Evolutionary conservation across 75 land plant genomes (phyloP).

Genomic region (Cunninghamia lanceolata): DNA sequence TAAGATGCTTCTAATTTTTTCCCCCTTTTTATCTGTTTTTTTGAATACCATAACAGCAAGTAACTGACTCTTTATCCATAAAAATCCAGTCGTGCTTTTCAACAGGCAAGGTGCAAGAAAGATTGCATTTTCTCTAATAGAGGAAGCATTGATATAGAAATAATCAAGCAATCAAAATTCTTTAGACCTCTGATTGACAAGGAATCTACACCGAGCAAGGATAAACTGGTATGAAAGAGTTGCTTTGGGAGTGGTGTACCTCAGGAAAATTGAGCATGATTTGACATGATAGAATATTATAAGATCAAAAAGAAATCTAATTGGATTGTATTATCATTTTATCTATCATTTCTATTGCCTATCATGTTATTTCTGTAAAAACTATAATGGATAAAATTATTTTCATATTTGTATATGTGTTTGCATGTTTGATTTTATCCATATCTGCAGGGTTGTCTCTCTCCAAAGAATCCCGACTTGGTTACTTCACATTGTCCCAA

Average conservation of each 20-base stretch:
- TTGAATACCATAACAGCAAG: background rate
- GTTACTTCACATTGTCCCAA: background rate
- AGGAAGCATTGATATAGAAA: conserved; percentile 58
- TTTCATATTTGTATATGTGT: background rate
- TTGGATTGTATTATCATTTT: background rate
- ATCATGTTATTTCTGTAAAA: background rate
- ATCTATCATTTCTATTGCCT: background rate
- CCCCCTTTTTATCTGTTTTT: background rate
- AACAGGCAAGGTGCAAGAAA: conserved; percentile 53
- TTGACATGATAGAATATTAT: background rate
- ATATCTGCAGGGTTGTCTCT: background rate
- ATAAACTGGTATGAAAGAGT: background rate
- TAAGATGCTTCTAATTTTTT: background rate
- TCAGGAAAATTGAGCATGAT: background rate
- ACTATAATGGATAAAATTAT: background rate
- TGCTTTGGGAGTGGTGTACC: background rate
- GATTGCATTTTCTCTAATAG: conserved; percentile 44
- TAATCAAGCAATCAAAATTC: conserved; percentile 71
- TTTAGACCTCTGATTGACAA: conserved; percentile 27
- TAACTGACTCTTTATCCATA: conserved; percentile 5
- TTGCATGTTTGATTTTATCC: background rate
- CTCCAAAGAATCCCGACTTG: background rate
- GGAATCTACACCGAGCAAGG: background rate
- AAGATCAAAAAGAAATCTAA: background rate
- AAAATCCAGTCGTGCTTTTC: conserved; percentile 62